A percentile compares a stretch with the other conserved stretches of the same genome.
These are phyloP conservation scores for Takashimella tepidaria DNA, from an alignment of 1,284 basidiomycete species.

Conservation along the genomic window DNA sequence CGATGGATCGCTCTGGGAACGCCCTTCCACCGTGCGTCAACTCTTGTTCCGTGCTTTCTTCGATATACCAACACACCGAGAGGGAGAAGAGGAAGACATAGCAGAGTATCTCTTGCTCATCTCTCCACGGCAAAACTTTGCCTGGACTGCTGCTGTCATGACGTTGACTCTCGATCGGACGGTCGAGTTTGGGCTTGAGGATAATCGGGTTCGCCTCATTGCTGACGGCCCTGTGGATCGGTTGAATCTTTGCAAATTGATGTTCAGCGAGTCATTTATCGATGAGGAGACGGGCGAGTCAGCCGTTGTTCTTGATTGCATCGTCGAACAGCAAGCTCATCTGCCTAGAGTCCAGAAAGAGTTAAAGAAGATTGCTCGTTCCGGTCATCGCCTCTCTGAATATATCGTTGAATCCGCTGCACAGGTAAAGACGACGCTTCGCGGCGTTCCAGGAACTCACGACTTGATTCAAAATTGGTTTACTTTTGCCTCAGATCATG, in stretches of 20 bases:
- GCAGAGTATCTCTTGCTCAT: constrained; percentile 74
- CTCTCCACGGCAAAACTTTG: constrained; percentile 78
- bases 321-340: constrained; percentile 86
- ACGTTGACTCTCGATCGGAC: constrained; percentile 55
- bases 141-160: constrained; percentile 88
- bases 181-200: constrained; percentile 74
- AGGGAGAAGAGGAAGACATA: constrained; percentile 48
- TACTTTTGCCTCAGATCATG: constrained; percentile 85
- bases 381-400: constrained; percentile 84
- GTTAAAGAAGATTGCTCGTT: constrained; percentile 81
- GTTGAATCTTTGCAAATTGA: constrained; percentile 70
- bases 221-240: constrained; percentile 80
- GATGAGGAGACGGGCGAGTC: constrained; percentile 39
- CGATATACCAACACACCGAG: constrained; percentile 24
- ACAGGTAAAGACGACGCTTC: constrained; percentile 66
- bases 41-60: constrained; percentile 72
- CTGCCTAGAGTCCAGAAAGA: constrained; percentile 84
- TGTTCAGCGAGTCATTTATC: constrained; percentile 64
- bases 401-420: constrained; percentile 87
- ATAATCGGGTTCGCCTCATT: constrained; percentile 75
- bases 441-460: constrained; percentile 61
- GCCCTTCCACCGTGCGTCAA: constrained; percentile 72
- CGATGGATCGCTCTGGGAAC: constrained; percentile 72
- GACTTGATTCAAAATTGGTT: constrained; percentile 96
- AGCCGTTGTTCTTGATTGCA: constrained; percentile 51